These are phyloP conservation scores for Coemansia sp. DNA, from an alignment of 371 early-diverging fungal genomes.

Conservation along the genomic window DNA sequence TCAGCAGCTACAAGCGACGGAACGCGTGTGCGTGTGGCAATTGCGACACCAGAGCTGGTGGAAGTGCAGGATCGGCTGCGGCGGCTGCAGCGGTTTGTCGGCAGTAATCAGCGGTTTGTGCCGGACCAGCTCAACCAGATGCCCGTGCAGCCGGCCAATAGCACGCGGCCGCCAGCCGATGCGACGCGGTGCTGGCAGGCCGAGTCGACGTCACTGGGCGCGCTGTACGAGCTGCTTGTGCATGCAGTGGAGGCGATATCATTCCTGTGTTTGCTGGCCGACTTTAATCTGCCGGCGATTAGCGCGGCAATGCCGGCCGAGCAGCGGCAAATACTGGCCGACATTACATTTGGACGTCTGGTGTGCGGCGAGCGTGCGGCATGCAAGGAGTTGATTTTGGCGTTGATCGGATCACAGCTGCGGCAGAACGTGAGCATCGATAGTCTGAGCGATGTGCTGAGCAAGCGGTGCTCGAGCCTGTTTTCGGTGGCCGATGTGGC, in stretches of 20 bases:
- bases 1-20: not conserved
- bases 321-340: constrained; percentile 51
- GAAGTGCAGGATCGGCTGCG: constrained; percentile 39
- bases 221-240: constrained; percentile 63
- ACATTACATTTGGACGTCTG: constrained; percentile 62
- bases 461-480: constrained; percentile 69
- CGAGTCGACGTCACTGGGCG: constrained; percentile 71
- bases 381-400: constrained; percentile 67
- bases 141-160: constrained; percentile 16
- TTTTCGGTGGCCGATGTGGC: constrained; percentile 71
- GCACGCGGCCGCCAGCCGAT: constrained; percentile 15
- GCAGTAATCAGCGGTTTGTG: constrained; percentile 47
- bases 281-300: constrained; percentile 63
- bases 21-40: constrained; percentile 20
- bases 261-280: constrained; percentile 70
- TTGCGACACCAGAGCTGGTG: constrained; percentile 13
- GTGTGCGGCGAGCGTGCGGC: constrained; percentile 62
- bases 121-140: constrained; percentile 42
- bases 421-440: constrained; percentile 58
- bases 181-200: constrained; percentile 48
- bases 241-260: constrained; percentile 72
- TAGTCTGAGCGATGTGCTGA: constrained; percentile 55
- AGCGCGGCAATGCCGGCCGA: constrained; percentile 54
- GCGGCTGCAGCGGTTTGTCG: constrained; percentile 40
- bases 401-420: constrained; percentile 68